Conservation (phyloP, 2,329 filamentous ascomycete genomes). For the Penicillium thymicola region DNA sequence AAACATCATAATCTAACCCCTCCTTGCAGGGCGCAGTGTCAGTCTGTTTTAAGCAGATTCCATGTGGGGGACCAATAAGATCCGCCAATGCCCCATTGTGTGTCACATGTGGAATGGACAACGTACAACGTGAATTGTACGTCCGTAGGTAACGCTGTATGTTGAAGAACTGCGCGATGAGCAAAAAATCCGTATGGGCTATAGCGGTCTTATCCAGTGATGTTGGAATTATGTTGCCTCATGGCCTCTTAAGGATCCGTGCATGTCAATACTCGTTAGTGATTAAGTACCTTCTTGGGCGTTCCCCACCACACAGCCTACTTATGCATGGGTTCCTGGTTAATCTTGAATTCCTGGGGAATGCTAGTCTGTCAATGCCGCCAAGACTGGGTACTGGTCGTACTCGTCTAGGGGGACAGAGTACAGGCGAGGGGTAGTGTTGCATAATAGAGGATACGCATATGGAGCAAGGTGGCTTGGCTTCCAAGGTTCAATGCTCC, state of each 20-base stretch:
- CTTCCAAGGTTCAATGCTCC: background rate
- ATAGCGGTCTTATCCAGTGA: background rate
- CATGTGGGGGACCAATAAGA: background rate
- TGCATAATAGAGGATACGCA: background rate
- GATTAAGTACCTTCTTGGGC: background rate
- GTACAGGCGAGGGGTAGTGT: conserved; percentile 1
- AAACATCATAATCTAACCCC: background rate
- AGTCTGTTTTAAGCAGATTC: background rate
- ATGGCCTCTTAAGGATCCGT: background rate
- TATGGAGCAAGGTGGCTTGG: background rate
- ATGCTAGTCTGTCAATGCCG: conserved; percentile 1
- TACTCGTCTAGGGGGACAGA: background rate
- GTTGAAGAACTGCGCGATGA: background rate
- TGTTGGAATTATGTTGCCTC: background rate
- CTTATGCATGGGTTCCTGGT: background rate
- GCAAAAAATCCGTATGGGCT: background rate
- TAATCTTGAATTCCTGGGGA: conserved; percentile 2
- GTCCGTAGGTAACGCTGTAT: background rate
- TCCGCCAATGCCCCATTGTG: background rate
- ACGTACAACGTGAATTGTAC: background rate
- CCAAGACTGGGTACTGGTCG: background rate
- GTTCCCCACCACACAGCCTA: conserved; percentile 1
- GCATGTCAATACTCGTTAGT: background rate
- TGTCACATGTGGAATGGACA: conserved; percentile 1
- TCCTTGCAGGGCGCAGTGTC: conserved; percentile 3